Conservation (phyloP, 164 flowering plant genomes). For the Sedum album region DNA sequence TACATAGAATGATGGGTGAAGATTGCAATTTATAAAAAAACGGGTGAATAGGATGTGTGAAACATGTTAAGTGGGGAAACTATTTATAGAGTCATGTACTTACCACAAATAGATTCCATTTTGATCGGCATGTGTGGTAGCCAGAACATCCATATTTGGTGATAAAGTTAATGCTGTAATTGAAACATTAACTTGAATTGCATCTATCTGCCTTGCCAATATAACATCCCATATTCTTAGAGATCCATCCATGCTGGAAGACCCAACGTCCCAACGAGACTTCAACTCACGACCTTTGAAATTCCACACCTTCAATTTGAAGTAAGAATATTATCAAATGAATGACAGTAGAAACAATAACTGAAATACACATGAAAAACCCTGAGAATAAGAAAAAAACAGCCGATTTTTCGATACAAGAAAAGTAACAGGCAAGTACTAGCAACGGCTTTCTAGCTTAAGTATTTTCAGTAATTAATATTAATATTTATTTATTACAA, state of each 20-base stretch:
- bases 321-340: not conserved
- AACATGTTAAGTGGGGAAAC: not conserved
- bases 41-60: too few species aligned
- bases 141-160: constrained; percentile 88
- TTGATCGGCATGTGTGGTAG: too few species aligned
- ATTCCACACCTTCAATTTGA: constrained; percentile 67
- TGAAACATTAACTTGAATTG: constrained; percentile 66
- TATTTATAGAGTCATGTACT: not conserved
- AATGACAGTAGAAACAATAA: too few species aligned
- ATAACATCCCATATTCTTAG: too few species aligned
- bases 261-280: constrained; percentile 81
- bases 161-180: constrained; percentile 83
- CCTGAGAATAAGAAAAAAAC: not conserved
- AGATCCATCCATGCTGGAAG: constrained; percentile 98
- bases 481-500: too few species aligned
- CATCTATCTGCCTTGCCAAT: constrained; percentile 93
- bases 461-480: too few species aligned
- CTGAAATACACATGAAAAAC: not conserved
- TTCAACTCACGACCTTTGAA: too few species aligned
- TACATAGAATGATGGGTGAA: not conserved
- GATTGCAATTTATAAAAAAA: too few species aligned
- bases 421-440: too few species aligned
- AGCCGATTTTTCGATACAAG: too few species aligned
- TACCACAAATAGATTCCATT: too few species aligned
- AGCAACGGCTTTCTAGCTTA: too few species aligned